Base-by-base conservation (phyloP, 1,284 basidiomycete species). In the Sanghuangporus baumii region DNA sequence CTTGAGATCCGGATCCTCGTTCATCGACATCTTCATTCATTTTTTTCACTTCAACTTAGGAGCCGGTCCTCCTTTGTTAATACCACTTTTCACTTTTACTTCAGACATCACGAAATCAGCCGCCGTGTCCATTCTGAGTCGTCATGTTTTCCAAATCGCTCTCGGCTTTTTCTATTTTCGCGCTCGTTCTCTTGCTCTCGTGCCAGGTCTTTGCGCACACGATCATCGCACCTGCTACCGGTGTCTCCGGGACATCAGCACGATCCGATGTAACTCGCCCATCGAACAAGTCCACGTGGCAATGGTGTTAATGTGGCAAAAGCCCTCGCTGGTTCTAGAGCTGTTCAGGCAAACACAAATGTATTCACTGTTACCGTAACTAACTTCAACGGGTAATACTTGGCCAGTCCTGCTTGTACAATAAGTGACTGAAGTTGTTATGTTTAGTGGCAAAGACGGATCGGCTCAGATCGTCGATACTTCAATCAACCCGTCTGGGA, bases 201-300 rank as follows among this genome's bases (percentile, higher is more conserved):
- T 65, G 72, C n/a, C 74, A 75, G 34, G 76, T 70, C 20, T 67
- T 73, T 58, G 81, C 78, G 1, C 83, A 85, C 65, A 79, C 81
- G 16, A 72, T 71, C 8, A 71, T 84, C 55, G 52, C 74, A 5
- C 83, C 82, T 46, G 75, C 74, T 14, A 75, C 85, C 48, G 83
- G 81, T 55, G 76, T 84, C 38, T 65, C 66, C 6, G 79, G 79
- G 16, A 74, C 72, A 0, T 71, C 75, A 20, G 68, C 65, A 14
- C 78, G 81, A 26, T 69, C 64, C 43, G 74, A 85, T 65, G 82
- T 81, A 43, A 78, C 82, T 69, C 70, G 76, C 6, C 81, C 81
- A 6, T 74, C 70, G 18, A 72, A 60, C 3, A 69, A 64, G 4
- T 68, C 79, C 78, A 0, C 85, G 83, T 67, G 83, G 83, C 38